phyloP scores from a whole-genome alignment of 2,329 filamentous ascomycete species.

The Aspergillus latus region DNA sequence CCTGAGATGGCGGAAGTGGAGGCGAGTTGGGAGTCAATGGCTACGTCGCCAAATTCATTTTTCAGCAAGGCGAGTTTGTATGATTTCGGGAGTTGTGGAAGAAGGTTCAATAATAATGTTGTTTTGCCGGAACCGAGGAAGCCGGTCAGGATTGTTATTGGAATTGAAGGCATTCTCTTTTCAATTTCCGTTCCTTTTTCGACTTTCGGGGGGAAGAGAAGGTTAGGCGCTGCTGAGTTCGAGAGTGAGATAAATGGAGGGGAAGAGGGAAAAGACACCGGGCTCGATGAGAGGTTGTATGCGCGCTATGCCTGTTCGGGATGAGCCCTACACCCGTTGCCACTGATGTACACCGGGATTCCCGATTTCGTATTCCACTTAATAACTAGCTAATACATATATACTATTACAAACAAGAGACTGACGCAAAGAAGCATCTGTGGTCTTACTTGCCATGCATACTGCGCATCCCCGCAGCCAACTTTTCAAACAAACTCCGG shows the following conservation, averaged over 20 bases:
- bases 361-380: background rate
- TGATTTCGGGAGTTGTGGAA: slow-evolving; percentile 81
- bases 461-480: slow-evolving; percentile 11
- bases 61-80: slow-evolving; percentile 95
- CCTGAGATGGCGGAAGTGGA: slow-evolving; percentile 78
- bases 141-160: slow-evolving; percentile 92
- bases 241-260: background rate
- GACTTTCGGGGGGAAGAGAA: background rate
- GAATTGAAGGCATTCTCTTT: slow-evolving; percentile 64
- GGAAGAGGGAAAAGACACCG: slow-evolving; percentile 1
- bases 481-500: slow-evolving; percentile 18
- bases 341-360: background rate
- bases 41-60: slow-evolving; percentile 96
- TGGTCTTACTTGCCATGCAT: background rate
- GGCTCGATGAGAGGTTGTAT: background rate
- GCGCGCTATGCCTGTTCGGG: slow-evolving; percentile 17
- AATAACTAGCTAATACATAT: background rate
- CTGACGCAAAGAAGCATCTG: background rate
- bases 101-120: slow-evolving; percentile 88
- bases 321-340: slow-evolving; percentile 9
- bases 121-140: slow-evolving; percentile 97
- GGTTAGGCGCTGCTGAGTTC: background rate
- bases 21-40: slow-evolving; percentile 89
- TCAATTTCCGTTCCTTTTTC: background rate
- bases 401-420: background rate